These are phyloP conservation scores for Polychaeton citri DNA, from an alignment of 2,329 filamentous ascomycete genomes.

Conservation along the genomic window DNA sequence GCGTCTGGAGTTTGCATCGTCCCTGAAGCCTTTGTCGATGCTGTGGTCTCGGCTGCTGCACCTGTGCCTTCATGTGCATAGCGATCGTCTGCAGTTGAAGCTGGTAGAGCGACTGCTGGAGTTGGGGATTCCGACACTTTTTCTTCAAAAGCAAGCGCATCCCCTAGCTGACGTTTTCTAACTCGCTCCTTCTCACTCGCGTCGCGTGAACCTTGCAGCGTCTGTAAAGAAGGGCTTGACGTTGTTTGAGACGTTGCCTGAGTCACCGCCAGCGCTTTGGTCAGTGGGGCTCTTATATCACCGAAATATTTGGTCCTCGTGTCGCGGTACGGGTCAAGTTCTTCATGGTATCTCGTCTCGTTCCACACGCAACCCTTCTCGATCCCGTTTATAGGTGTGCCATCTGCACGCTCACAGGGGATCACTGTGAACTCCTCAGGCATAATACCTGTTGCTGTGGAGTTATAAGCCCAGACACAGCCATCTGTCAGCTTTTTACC, in stretches of 20 bases:
- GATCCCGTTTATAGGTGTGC: constrained; percentile 1
- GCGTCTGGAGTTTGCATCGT: background rate
- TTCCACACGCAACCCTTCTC: constrained; percentile 26
- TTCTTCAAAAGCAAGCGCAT: background rate
- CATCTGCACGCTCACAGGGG: constrained; percentile 27
- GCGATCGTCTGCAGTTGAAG: background rate
- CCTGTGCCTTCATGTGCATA: background rate
- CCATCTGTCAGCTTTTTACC: constrained; percentile 40
- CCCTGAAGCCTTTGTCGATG: background rate
- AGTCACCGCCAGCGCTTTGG: background rate
- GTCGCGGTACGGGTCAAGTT: constrained; percentile 22
- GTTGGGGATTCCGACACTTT: background rate
- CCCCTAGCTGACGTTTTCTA: background rate
- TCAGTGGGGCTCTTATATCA: background rate
- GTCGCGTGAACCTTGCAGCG: too few species aligned
- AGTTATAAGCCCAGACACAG: constrained; percentile 42
- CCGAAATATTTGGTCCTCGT: constrained; percentile 1
- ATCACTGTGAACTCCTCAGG: constrained; percentile 35
- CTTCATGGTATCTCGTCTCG: constrained; percentile 28
- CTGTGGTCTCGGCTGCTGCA: background rate
- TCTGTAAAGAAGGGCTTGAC: background rate
- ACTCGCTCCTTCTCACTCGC: background rate
- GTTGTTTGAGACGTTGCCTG: background rate
- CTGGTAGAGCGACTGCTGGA: background rate
- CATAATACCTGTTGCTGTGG: constrained; percentile 39